Evolutionary conservation across 768 basidiomycete genomes (phyloP), one percentile per base, ranked within the genome.

Genomic region (Hydnum rufescens): DNA sequence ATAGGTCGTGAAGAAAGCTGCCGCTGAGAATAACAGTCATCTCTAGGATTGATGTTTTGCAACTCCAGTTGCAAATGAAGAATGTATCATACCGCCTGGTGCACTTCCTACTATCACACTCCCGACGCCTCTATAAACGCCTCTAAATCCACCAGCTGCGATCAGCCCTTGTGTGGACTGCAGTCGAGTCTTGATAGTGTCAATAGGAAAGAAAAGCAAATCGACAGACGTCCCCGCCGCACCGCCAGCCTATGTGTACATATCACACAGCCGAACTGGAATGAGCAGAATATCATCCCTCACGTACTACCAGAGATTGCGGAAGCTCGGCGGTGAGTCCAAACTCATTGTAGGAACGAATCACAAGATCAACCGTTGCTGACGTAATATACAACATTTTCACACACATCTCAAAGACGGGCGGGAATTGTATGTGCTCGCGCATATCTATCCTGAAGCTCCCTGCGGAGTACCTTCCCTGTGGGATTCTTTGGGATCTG

Each of bases 81-180:
- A 31, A 3, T 2, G 39, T 23, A 6, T 57, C 67, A 57, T 62
- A 92, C 92, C 92, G 65, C 93, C 92, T 0, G 93, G 93, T 18
- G 92, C 89, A 61, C 89, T 89, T 19, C 93, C 93, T 19, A 96
- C 80, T 4, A 87, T 76, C 4, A 96, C 90, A 62, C 89, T 93
- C 26, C 90, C 92, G 3, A 99, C 69, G 4, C 93, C 93, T 58
- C 83, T 82, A 67, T 99, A 99, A 4, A 97, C 74, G 5, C 88
- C 90, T 49, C 66, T 75, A 64, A 96, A 85, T 0, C 90, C 95
- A 16, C 93, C 93, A 2, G 88, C 80, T 28, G 70, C 68, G 43
- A 75, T 63, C 64, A 99, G 96, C 18, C 93, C 95, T 60, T 85
- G 79, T 2, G 77, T 64, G 4, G 89, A 82, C 60, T 99, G 93